Conservation (phyloP, 2,329 filamentous ascomycete species). For the Cladosporium sp. region DNA sequence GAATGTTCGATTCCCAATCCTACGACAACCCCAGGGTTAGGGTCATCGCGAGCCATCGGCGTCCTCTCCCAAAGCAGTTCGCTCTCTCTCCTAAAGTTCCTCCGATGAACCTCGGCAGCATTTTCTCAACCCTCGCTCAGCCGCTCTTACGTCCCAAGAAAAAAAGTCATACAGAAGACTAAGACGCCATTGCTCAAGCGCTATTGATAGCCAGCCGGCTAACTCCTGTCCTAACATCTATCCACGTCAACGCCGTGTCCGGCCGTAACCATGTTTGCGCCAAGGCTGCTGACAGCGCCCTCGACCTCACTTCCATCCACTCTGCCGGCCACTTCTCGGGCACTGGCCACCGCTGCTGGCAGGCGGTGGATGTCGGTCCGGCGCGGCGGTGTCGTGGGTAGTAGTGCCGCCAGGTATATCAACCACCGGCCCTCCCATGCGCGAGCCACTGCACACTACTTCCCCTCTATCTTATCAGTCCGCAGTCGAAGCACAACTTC, state of each 20-base stretch:
- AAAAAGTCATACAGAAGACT: background rate
- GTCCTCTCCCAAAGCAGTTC: background rate
- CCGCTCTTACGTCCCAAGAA: background rate
- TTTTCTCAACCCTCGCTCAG: background rate
- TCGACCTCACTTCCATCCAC: constrained; percentile 12
- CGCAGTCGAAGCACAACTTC: constrained; percentile 6
- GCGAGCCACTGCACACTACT: background rate
- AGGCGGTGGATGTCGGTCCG: constrained; percentile 4
- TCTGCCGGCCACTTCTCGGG: constrained; percentile 1
- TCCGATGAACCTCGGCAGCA: constrained; percentile 5
- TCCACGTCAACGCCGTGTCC: background rate
- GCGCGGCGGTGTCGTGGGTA: background rate
- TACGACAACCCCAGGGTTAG: background rate
- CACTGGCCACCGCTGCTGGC: background rate
- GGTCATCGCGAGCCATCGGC: background rate
- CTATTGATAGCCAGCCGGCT: background rate
- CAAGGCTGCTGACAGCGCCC: constrained; percentile 6
- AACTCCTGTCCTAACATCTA: background rate
- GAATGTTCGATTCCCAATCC: too few relatives aligned
- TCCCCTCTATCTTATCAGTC: constrained; percentile 8
- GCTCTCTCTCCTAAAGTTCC: background rate
- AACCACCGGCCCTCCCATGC: background rate
- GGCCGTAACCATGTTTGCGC: constrained; percentile 12
- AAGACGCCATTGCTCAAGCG: background rate
- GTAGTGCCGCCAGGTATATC: constrained; percentile 7